Evolutionary conservation across 169 alveolate species (phyloP), one percentile per base, ranked within the genome.

Genomic region (Babesia bovis): DNA sequence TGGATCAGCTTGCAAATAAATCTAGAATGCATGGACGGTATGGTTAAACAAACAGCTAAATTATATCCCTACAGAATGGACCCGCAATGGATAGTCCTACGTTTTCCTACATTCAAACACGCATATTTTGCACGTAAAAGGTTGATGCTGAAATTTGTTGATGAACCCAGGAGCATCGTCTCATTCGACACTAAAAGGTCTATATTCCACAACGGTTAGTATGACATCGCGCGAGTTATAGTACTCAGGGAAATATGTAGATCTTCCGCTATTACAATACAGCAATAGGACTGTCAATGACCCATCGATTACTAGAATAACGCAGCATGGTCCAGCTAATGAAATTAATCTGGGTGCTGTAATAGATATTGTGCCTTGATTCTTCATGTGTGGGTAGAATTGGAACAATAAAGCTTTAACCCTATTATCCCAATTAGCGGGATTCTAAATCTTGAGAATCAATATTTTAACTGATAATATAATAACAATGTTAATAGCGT

Each of bases 111-210:
- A 58, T 78, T 78, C 77, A 57, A 78, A 51, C 69, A 59, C 56
- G 87, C 87, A 33, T 78, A 78, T 68, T 68, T 66, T 57, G 87
- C 87, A 19, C 66, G 83, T 26, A 32, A 38, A 55, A 78, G 45
- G 9, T 52, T 78, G 45, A 28, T 68, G 67, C 72, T 50, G 21
- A 50, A 78, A 17, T 40, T 78, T 23, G 52, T 77, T 28, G 57
- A 60, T 26, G 77, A 78, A 42, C 83, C 83, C 36, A 38, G 77
- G 35, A 78, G 87, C 51, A 25, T 78, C 23, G 83, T 78, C 5
- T 78, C 87, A 10, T 78, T 78, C 68, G 87, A 78, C 28, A 78
- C 87, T 23, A 68, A 78, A 35, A 35, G 87, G 33, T 78, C 83
- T 26, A 68, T 69, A 13, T 69, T 78, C 60, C 76, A 70, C 47